Evolutionary conservation across 108 stramenopile species (phyloP), one percentile per base, ranked within the genome.

Genomic region (Cyclotella kingstonii): DNA sequence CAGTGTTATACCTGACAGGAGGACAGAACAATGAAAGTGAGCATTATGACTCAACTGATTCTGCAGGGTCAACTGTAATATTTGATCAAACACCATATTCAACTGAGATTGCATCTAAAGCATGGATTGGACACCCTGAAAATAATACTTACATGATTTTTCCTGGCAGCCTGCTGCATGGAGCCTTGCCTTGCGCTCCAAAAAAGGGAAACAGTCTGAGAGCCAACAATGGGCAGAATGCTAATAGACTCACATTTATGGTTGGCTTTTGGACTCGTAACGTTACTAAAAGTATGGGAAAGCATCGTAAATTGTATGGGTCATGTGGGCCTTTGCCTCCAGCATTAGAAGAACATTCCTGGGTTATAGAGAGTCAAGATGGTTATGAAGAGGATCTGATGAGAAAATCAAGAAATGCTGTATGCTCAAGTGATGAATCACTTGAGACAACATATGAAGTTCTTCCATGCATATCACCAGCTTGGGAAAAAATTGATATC

Each of bases 251-350:
- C 2, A 90, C 90, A 0, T 86, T 94, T 26, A 82, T 94, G 86
- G 88, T 94, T 5, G 93, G 93, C 26, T 94, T 94, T 54, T 94
- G 93, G 93, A 90, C 86, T 36, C 47, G 88, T 60, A 54, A 76
- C 36, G 93, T 94, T 34, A 80, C 83, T 0, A 79, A 87, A 31
- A 70, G 43, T 22, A 91, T 90, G 79, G 85, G 78, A 49, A 54
- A 60, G 38, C 25, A 84, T 33, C 66, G 80, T 36, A 43, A 65
- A 29, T 33, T 91, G 10, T 93, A 93, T 66, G 86, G 86, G 10
- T 89, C 93, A 1, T 94, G 93, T 74, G 88, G 90, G 18, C 88
- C 81, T 30, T 59, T 94, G 5, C 93, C 93, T 30, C 83, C 84
- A 12, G 54, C 84, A 6, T 46, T 23, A 9, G 60, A 73, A 4